Evolutionary conservation across 2,329 filamentous ascomycete species (phyloP).

Genomic region (Xylaria sp.): DNA sequence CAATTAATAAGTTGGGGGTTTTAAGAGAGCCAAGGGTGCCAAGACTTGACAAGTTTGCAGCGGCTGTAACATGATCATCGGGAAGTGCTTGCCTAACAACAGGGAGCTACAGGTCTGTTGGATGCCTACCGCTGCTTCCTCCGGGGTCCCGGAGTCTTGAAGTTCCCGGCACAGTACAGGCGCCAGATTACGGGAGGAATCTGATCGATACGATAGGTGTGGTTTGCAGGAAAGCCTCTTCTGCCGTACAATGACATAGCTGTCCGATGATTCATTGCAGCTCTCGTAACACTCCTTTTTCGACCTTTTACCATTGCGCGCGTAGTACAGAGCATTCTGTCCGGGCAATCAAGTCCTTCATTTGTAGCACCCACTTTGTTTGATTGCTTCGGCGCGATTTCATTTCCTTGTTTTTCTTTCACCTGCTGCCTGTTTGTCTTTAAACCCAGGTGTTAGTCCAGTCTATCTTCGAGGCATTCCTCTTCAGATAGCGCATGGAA

Average conservation of each 20-base stretch:
- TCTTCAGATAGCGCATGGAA: not conserved
- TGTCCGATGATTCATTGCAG: too few relatives aligned
- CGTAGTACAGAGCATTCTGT: not conserved
- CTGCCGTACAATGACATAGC: too few relatives aligned
- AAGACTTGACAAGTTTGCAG: conserved; percentile 4
- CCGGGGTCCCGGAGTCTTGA: conserved; percentile 16
- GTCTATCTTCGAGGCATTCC: not conserved
- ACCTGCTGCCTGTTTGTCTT: not conserved
- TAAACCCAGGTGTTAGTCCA: not conserved
- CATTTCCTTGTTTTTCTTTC: not conserved
- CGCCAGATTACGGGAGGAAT: too few relatives aligned
- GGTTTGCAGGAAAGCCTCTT: too few relatives aligned
- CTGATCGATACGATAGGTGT: too few relatives aligned
- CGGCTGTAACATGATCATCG: not conserved
- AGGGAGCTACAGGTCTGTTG: not conserved
- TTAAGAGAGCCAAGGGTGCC: not conserved
- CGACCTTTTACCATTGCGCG: not conserved
- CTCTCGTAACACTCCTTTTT: not conserved
- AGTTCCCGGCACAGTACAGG: not conserved
- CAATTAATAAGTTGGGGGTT: not conserved
- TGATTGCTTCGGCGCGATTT: not conserved
- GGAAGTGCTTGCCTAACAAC: not conserved
- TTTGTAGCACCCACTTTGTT: not conserved
- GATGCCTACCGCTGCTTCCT: not conserved
- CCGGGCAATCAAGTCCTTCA: not conserved